These are phyloP conservation scores for Carex arenaria DNA, from an alignment of 202 grass and related monocot species.

Conservation along the genomic window DNA sequence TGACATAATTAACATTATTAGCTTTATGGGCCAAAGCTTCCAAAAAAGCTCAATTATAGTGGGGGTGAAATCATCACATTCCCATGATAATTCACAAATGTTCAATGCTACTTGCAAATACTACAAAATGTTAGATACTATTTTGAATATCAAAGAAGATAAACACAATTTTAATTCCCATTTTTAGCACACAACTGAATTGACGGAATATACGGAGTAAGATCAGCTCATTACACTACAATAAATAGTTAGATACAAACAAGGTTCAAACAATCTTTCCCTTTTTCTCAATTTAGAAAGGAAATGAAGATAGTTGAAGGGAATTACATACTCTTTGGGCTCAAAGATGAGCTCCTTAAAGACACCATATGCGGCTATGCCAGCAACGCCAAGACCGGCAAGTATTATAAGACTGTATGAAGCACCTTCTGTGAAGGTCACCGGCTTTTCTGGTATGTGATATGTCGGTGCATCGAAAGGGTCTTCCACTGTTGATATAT, in stretches of 20 bases:
- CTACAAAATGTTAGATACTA: neutral
- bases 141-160: neutral
- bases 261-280: slow-evolving; percentile 1
- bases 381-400: slow-evolving; percentile 81
- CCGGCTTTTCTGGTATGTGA: slow-evolving; percentile 92
- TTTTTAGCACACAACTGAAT: neutral
- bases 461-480: slow-evolving; percentile 90
- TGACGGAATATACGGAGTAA: neutral
- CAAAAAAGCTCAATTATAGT: neutral
- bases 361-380: slow-evolving; percentile 84
- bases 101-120: neutral
- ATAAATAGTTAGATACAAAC: neutral
- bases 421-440: slow-evolving; percentile 89
- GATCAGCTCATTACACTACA: neutral
- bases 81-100: neutral
- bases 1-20: neutral
- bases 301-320: neutral
- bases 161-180: neutral
- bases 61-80: neutral
- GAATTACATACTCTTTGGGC: slow-evolving; percentile 77
- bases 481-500: slow-evolving; percentile 67
- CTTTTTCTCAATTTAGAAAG: neutral
- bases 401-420: slow-evolving; percentile 90
- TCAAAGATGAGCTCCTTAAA: slow-evolving; percentile 97
- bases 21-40: neutral